Evolutionary conservation across 257 asterid genomes (phyloP).

Genomic region (Nicotiana sylvestris): DNA sequence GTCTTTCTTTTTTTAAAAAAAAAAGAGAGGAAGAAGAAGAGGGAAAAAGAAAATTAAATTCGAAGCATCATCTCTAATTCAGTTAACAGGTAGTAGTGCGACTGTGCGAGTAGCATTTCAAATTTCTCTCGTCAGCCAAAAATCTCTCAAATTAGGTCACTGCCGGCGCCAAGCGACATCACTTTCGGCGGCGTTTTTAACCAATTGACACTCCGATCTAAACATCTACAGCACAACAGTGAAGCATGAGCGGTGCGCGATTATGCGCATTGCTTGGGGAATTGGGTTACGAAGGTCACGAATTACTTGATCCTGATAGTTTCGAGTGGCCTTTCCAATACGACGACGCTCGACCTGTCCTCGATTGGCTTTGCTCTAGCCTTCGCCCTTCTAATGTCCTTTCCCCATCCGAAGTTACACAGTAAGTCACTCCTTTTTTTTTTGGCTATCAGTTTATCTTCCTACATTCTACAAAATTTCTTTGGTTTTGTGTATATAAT

Average conservation of each 20-base stretch:
- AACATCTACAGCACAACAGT: not conserved
- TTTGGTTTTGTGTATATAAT: not conserved
- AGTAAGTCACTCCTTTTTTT: constrained; percentile 35
- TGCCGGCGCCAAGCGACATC: constrained; percentile 46
- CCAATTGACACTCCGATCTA: not conserved
- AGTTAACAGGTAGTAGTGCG: not conserved
- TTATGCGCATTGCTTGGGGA: constrained; percentile 76
- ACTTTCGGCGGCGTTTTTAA: not conserved
- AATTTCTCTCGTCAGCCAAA: not conserved
- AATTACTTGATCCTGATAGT: constrained; percentile 81
- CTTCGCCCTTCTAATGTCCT: constrained; percentile 94
- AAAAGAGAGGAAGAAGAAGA: not conserved
- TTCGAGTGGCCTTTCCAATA: constrained; percentile 98
- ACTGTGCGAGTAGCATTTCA: not conserved
- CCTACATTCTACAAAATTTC: not conserved
- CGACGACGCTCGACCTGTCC: constrained; percentile 93
- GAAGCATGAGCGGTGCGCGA: constrained; percentile 60
- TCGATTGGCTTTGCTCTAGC: constrained; percentile 96
- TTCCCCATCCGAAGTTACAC: constrained; percentile 75
- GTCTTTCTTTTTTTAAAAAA: no score
- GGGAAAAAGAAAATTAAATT: constrained; percentile 9
- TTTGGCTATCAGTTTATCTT: not conserved
- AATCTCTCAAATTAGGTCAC: constrained; percentile 18
- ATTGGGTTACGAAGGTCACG: constrained; percentile 76
- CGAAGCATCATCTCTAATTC: not conserved